These are phyloP conservation scores for Chrysanthemum seticuspe DNA, from an alignment of 129 eudicot species.

Conservation along the genomic window DNA sequence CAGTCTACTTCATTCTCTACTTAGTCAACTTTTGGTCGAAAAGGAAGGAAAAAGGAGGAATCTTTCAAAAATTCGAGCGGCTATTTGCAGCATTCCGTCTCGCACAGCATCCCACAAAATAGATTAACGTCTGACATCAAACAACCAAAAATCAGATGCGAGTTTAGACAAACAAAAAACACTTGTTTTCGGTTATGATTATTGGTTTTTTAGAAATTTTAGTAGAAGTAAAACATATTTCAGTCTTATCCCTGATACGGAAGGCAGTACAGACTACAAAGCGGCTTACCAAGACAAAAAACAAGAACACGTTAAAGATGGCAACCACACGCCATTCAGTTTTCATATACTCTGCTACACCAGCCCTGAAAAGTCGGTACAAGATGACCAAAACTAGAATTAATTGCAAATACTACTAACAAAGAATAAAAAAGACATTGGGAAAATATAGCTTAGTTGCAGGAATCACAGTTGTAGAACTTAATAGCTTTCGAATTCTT, in stretches of 20 bases:
- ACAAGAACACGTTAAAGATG: slow-evolving; percentile 72
- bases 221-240: no score
- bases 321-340: slow-evolving; percentile 94
- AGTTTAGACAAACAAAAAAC: neutral
- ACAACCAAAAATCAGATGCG: neutral
- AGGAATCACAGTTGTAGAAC: slow-evolving; percentile 90
- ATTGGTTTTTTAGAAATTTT: neutral
- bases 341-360: slow-evolving; percentile 97
- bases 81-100: slow-evolving; percentile 74
- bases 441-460: slow-evolving; percentile 62
- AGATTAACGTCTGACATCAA: slow-evolving; percentile 54
- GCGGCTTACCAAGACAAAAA: slow-evolving; percentile 71
- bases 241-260: no score
- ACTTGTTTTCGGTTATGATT: neutral
- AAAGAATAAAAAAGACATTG: neutral
- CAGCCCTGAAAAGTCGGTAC: slow-evolving; percentile 56
- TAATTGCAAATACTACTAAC: neutral
- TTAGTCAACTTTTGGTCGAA: neutral
- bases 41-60: neutral
- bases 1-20: no score
- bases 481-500: slow-evolving; percentile 61
- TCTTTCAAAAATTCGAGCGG: slow-evolving; percentile 46
- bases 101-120: slow-evolving; percentile 98
- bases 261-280: no score
- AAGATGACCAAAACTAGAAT: slow-evolving; percentile 3